A percentile compares a stretch with the other conserved stretches of the same genome.
Evolutionary conservation across 441 rosid species (phyloP).

Genomic region (Croton laevigatus): DNA sequence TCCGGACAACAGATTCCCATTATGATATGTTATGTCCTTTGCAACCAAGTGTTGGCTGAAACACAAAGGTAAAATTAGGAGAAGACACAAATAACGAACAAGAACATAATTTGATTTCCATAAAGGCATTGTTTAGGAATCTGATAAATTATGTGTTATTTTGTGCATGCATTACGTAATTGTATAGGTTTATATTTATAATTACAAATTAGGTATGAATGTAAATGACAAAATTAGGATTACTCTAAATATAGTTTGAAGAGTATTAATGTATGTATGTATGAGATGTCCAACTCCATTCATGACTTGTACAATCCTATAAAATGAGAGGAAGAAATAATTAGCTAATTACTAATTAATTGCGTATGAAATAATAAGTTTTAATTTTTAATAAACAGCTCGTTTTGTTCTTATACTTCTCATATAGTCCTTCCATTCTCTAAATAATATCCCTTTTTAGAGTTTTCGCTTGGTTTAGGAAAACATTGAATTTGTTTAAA

Average conservation of each 20-base stretch:
- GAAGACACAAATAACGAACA: constrained; percentile 8
- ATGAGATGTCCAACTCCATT: background rate
- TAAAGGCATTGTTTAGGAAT: too few relatives aligned
- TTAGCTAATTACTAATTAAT: background rate
- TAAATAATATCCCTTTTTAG: too few relatives aligned
- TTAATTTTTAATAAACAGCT: too few relatives aligned
- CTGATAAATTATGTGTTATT: constrained; percentile 11
- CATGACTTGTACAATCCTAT: background rate
- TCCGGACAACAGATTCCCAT: constrained; percentile 42
- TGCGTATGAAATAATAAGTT: too few relatives aligned
- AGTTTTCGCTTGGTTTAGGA: too few relatives aligned
- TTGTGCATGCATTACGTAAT: background rate
- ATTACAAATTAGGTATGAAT: background rate
- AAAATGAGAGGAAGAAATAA: background rate
- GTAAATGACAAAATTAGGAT: background rate
- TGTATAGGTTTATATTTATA: background rate
- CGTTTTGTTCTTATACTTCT: too few relatives aligned
- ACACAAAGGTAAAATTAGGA: constrained; percentile 15
- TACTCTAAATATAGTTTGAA: background rate
- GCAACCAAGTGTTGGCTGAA: too few relatives aligned
- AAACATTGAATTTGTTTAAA: too few relatives aligned
- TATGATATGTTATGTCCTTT: constrained; percentile 27
- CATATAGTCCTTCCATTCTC: too few relatives aligned
- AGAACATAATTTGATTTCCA: too few relatives aligned
- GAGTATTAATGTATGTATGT: background rate